Evolutionary conservation across 2,329 filamentous ascomycete species (phyloP).

Genomic region (Cercospora nicotianae): DNA sequence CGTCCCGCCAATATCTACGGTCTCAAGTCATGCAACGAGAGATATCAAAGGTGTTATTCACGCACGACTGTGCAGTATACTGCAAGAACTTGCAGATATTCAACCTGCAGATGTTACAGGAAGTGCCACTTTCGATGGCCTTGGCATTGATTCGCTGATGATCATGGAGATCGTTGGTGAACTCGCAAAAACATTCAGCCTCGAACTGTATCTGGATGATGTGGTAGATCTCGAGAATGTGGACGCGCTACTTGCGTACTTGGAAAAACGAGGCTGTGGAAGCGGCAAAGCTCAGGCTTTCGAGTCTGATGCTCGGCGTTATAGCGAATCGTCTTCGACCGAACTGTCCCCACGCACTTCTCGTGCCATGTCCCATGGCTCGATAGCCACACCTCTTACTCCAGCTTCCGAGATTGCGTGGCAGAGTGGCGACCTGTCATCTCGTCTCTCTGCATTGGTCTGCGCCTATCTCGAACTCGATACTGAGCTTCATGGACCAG

Average conservation of each 20-base stretch:
- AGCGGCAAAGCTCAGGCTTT: not conserved
- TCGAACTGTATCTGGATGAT: constrained; percentile 13
- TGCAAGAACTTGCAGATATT: constrained; percentile 12
- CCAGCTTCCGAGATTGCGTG: not conserved
- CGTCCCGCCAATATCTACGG: not conserved
- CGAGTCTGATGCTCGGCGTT: not conserved
- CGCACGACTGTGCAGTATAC: not conserved
- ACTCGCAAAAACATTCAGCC: constrained; percentile 19
- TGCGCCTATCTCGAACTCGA: constrained; percentile 2
- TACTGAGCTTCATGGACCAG: not conserved
- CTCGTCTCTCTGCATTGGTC: not conserved
- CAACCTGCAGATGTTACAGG: not conserved
- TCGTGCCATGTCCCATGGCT: not conserved
- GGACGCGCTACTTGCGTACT: not conserved
- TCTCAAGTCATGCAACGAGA: not conserved
- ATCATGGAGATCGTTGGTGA: constrained; percentile 29
- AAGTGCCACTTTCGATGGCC: constrained; percentile 19
- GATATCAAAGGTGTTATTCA: not conserved
- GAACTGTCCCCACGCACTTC: not conserved
- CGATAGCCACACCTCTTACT: not conserved
- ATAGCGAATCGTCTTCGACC: not conserved
- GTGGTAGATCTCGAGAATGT: constrained; percentile 9
- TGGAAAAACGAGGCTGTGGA: not conserved
- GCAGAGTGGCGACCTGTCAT: not conserved
- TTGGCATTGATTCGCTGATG: constrained; percentile 34